Base-by-base conservation (phyloP, 345 rosid species). In the Streptanthus diversifolius region DNA sequence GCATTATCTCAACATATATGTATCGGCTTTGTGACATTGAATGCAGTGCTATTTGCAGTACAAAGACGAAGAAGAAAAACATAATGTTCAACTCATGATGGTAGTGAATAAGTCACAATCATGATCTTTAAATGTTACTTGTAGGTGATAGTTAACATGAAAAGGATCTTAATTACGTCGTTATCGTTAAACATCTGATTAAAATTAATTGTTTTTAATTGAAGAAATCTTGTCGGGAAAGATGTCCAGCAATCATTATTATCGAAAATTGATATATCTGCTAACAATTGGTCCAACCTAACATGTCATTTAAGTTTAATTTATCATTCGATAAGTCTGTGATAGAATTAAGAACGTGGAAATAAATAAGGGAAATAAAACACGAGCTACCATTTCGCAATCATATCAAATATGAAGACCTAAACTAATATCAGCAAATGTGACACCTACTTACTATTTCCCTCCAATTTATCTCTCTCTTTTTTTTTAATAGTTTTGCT, bases 241-340 rank as follows among this genome's bases (percentile, higher is more conserved):
- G 54, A 68, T 61, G 64, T 24, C 22, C 17, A 76, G 12, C 74
- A 76, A 75, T 63, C 75, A 75, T 75, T 69, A 44, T 27, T 27
- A 69, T 69, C 35, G 70, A 36, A 68, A 33, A 62, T 54, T 25
- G 75, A 69, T 44, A 5, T 76, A 43, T 43, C 74, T 75, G 8
- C n/a, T 15, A 68, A 41, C 35, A 44, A 68, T 53, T 69, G 79
- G 79, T 53, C 65, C 79, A 76, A 69, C 70, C 21, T 27, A 68
- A 25, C 19, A 75, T 22, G 4, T 58, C 73, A 75, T 62, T 76
- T 7, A 67, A 18, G 27, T 19, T 47, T 3, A 54, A 64, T 55
- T 55, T 43, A 64, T 55, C 18, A 32, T 11, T 17, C 10, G 19
- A 7, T 52, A 45, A 44, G 36, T 8, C 14, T 43, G 39, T 22